Evolutionary conservation across 306 rosid species (phyloP).

Genomic region (Vigna hirtella): DNA sequence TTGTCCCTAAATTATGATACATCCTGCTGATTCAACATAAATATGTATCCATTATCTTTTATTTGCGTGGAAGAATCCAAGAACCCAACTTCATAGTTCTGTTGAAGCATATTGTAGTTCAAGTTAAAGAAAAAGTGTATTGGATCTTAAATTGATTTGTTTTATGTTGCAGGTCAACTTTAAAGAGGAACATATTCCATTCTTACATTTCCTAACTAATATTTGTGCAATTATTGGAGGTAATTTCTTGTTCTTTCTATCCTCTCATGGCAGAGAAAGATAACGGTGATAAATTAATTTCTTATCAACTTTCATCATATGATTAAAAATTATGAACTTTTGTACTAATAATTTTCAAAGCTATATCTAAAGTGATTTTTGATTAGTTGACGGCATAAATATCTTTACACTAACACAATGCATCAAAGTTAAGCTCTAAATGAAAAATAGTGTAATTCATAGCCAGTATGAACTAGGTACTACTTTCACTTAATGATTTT

Average conservation of each 20-base stretch:
- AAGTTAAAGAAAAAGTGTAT: neutral
- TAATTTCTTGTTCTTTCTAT: constrained; percentile 46
- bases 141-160: constrained; percentile 32
- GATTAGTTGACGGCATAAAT: neutral
- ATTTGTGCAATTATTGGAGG: constrained; percentile 94
- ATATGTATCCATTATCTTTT: neutral
- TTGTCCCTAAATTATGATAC: neutral
- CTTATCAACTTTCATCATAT: neutral
- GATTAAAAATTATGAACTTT: too few species aligned
- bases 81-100: constrained; percentile 4
- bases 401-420: neutral
- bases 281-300: neutral
- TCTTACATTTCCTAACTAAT: constrained; percentile 85
- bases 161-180: constrained; percentile 74
- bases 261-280: constrained; percentile 12
- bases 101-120: constrained; percentile 11
- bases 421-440: neutral
- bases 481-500: too few species aligned
- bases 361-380: neutral
- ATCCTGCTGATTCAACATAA: neutral
- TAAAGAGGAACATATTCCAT: constrained; percentile 76
- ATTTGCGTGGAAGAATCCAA: constrained; percentile 1
- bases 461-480: neutral
- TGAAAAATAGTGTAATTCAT: neutral
- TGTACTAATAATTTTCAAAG: neutral